Evolutionary conservation across 176 grass and related monocot genomes (phyloP), one percentile per base, ranked within the genome.

Genomic region (Puccinellia tenuiflora): DNA sequence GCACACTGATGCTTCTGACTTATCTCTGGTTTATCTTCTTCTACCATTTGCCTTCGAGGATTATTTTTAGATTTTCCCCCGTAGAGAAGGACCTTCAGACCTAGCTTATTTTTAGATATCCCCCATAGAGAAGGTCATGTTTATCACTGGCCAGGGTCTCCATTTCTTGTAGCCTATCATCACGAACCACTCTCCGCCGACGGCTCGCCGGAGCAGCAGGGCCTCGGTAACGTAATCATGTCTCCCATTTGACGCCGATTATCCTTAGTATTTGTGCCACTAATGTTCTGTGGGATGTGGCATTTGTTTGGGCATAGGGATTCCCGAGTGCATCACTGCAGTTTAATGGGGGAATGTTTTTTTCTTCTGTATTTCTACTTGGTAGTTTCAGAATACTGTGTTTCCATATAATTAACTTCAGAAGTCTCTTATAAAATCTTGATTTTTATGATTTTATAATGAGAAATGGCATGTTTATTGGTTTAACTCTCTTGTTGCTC

Each of bases 1-100:
- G 65, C 53, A 35, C 55, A 28, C 56, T 79, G 81, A 17, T 79
- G 88, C 74, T 88, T 93, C 47, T 87, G 83, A 38, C 25, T 80
- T 67, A 12, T 40, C 13, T 62, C 75, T 66, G 51, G 64, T 26
- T 84, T 38, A 81, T 51, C 56, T 71, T 53, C 39, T 57, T 57
- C 35, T 38, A 38, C 35, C 35, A 34, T 42, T 62, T 62, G 5
- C 57, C 57, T 26, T 60, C 4, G 11, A 60, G 25, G 55, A 26
- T 59, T 28, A 60, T 6, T 59, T 56, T 24, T 59, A 59, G 22
- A 59, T 28, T 60, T 14, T 24, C 11, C 56, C 24, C 55, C 3
- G 1, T 28, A 5, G 10, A 60, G 56, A 60, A 28, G 24, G 56
- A 60, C 24, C 24, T 26, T 60, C 56, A 60, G 56, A 60, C 24